phyloP scores from a whole-genome alignment of 2,329 filamentous ascomycete genomes.

The Elsinoe batatas region DNA sequence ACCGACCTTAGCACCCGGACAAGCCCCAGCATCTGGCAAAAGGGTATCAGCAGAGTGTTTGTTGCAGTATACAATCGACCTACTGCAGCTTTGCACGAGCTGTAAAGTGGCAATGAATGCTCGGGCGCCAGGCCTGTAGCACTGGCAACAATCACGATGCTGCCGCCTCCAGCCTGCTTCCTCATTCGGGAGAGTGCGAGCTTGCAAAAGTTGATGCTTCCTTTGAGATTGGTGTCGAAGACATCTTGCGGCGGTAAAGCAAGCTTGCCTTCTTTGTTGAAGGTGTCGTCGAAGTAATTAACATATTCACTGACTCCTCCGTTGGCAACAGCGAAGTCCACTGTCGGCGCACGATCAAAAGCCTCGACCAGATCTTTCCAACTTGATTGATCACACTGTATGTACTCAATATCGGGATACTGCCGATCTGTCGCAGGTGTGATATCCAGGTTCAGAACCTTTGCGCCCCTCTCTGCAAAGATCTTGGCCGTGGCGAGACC shows the following conservation, averaged over 20 bases:
- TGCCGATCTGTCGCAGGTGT: background rate
- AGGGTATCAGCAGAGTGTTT: background rate
- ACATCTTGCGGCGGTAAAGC: slow-evolving; percentile 23
- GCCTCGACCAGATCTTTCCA: slow-evolving; percentile 22
- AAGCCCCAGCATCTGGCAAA: slow-evolving; percentile 23
- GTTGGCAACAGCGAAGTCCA: slow-evolving; percentile 30
- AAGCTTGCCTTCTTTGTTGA: slow-evolving; percentile 24
- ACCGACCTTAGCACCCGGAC: slow-evolving; percentile 27
- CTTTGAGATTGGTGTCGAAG: slow-evolving; percentile 29
- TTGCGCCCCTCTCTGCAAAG: slow-evolving; percentile 30
- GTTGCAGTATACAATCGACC: background rate
- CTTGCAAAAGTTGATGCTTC: slow-evolving; percentile 27
- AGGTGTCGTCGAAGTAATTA: slow-evolving; percentile 26
- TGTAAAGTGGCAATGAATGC: slow-evolving; percentile 29
- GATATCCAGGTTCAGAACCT: slow-evolving; percentile 36
- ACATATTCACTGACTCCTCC: slow-evolving; percentile 26
- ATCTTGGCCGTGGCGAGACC: slow-evolving; percentile 28
- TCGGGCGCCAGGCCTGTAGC: slow-evolving; percentile 32
- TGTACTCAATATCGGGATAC: slow-evolving; percentile 16
- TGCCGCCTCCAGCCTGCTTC: slow-evolving; percentile 20
- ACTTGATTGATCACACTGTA: slow-evolving; percentile 22
- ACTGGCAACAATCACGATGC: slow-evolving; percentile 33
- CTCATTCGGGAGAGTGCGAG: slow-evolving; percentile 25
- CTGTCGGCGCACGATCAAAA: slow-evolving; percentile 19
- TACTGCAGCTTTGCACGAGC: slow-evolving; percentile 19